phyloP scores from a whole-genome alignment of 495 filamentous ascomycete species.

The Xylaria venustula region DNA sequence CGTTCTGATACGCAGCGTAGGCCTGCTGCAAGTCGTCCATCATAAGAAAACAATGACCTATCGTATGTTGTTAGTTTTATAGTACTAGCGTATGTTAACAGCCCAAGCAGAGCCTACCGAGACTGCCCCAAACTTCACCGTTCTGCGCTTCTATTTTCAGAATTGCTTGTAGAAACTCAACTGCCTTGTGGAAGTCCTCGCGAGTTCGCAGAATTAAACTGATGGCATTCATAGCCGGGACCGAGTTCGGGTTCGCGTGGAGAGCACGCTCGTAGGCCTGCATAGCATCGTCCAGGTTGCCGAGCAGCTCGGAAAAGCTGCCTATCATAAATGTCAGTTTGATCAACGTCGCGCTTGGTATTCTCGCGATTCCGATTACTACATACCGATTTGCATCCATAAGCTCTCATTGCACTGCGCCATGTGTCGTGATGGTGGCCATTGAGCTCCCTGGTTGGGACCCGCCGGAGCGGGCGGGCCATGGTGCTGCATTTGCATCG shows the following conservation, averaged over 20 bases:
- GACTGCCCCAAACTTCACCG: slow-evolving; percentile 94
- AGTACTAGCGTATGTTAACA: slow-evolving; percentile 9
- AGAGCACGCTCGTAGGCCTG: slow-evolving; percentile 86
- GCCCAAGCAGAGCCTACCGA: slow-evolving; percentile 58
- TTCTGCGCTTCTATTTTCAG: slow-evolving; percentile 84
- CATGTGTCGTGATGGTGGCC: slow-evolving; percentile 46
- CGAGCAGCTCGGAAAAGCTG: slow-evolving; percentile 80
- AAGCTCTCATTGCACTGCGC: slow-evolving; percentile 72
- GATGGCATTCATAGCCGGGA: slow-evolving; percentile 91
- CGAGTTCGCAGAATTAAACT: slow-evolving; percentile 85
- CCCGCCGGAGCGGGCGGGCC: slow-evolving; percentile 47
- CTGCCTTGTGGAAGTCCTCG: slow-evolving; percentile 90
- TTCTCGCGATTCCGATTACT: background rate
- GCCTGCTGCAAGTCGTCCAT: slow-evolving; percentile 98
- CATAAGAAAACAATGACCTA: slow-evolving; percentile 96
- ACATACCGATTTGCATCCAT: slow-evolving; percentile 92
- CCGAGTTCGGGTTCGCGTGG: slow-evolving; percentile 82
- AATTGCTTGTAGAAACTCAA: slow-evolving; percentile 89
- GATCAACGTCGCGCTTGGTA: slow-evolving; percentile 12
- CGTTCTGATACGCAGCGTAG: slow-evolving; percentile 96
- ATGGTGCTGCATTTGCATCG: slow-evolving; percentile 59
- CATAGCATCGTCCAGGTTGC: slow-evolving; percentile 84
- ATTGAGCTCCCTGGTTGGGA: slow-evolving; percentile 29
- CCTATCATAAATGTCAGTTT: slow-evolving; percentile 54
- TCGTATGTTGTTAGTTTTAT: slow-evolving; percentile 12